Base-by-base conservation (phyloP, 805 yeast species). In the Pichia ethanolica region DNA sequence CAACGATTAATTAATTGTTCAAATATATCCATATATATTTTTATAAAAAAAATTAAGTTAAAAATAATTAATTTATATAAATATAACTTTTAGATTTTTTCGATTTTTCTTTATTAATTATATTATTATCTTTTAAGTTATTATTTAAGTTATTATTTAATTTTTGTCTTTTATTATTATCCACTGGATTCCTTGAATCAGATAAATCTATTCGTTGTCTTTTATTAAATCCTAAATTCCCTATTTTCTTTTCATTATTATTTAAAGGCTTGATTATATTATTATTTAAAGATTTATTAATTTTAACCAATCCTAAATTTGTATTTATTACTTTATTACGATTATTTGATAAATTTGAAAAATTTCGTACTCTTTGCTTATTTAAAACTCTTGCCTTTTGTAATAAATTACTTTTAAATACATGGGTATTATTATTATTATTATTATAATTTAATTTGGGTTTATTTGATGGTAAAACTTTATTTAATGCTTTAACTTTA, bases 401-500 rank as follows among this genome's bases (percentile, higher is more conserved):
- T 41, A 67, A 49, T 39, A 67, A 40, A 2, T 56, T 48, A 45
- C 68, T 62, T 46, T 59, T 63, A 46, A 61, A 64, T 8, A 48
- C 42, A 27, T 20, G n/a, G 41, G 27, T 38, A 41, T 39, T 32
- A 32, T 33, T 41, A 39, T 45, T 25, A 10, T 35, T 9, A 7
- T 28, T 7, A 12, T 35, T 26, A 25, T 43, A 14, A n/a, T 32
- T 14, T 20, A 38, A 34, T 41, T 33, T 35, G 7, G 28, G 42
- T 14, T 44, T 46, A 12, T 53, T 46, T 3, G 64, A 57, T 8
- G 59, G 55, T 35, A 61, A 53, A 4, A 62, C 56, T 50, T 62
- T 65, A 47, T 60, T 58, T 3, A 66, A 50, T 1, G 65, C 53
- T 41, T 60, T 68, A 12, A 74, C 71, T 48, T 74, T 68, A 53